Evolutionary conservation across 352 stramenopile species (phyloP), one percentile per base, ranked within the genome.

Genomic region (Phytopythium helicoides): DNA sequence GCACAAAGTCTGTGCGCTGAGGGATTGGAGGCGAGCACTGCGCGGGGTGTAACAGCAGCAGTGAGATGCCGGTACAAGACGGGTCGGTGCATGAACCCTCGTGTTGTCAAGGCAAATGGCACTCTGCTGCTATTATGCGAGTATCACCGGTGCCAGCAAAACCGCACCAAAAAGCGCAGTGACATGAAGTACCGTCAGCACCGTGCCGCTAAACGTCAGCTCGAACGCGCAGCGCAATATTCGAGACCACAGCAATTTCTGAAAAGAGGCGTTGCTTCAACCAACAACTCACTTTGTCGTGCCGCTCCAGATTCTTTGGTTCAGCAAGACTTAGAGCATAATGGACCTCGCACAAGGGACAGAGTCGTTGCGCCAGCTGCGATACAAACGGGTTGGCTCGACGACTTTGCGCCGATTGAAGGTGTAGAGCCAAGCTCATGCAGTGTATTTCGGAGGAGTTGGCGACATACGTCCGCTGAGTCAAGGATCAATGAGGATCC

Each of bases 131-230:
- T 91, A 46, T 76, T 94, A 16, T 94, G 84, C 44, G 80, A 94
- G 55, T 81, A 86, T 58, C 84, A 94, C 40, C 81, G 84, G 35
- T 73, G 71, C 52, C 83, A 92, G 55, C 81, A 92, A 56, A 94
- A 94, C 47, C 71, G 82, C n/a, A 92, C 82, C 22, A 94, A 94
- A 66, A 92, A 92, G 58, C 79, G 81, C 8, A 92, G 81, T 49
- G 83, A 94, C 54, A 79, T 87, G 57, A 89, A 92, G 56, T 89
- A 87, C 62, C 69, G 81, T 15, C 71, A 85, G 25, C 57, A 88
- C 46, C 81, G 81, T 15, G 71, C 76, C 38, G 74, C 73, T 53
- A 87, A 88, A 50, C 78, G 81, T 6, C 54, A 76, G 47, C 52
- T 61, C 2, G 52, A 71, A 25, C 71, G 71, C 4, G 57, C 72